These are phyloP conservation scores for Colletotrichum phormii DNA, from an alignment of 2,329 filamentous ascomycete genomes.

Conservation along the genomic window DNA sequence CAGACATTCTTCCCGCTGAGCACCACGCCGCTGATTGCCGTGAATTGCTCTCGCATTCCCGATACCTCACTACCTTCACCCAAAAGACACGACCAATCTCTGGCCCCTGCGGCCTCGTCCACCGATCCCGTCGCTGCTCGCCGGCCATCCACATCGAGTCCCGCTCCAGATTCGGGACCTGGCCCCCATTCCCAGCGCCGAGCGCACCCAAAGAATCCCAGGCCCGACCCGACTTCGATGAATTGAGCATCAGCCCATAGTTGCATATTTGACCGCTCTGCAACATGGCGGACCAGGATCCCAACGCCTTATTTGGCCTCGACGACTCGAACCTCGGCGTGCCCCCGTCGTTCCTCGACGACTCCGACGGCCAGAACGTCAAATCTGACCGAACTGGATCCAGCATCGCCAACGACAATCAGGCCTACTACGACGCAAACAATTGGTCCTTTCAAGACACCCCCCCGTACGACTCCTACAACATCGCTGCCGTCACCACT, in stretches of 20 bases:
- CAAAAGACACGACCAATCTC: neutral
- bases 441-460: conserved; percentile 62
- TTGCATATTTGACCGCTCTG: conserved; percentile 36
- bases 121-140: conserved; percentile 22
- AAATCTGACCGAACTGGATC: conserved; percentile 36
- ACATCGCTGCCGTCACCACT: conserved; percentile 48
- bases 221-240: conserved; percentile 31
- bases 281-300: conserved; percentile 55
- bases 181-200: neutral
- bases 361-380: conserved; percentile 39
- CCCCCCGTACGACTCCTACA: conserved; percentile 60
- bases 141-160: conserved; percentile 29
- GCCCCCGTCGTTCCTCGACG: conserved; percentile 47
- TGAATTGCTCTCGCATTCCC: conserved; percentile 18
- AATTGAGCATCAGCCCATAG: conserved; percentile 40
- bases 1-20: conserved; percentile 5
- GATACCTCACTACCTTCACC: neutral
- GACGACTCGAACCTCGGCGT: conserved; percentile 53
- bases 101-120: conserved; percentile 13
- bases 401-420: conserved; percentile 41
- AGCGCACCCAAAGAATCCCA: neutral
- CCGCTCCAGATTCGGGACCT: conserved; percentile 18
- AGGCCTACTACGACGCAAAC: conserved; percentile 48
- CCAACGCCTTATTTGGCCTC: conserved; percentile 57
- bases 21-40: conserved; percentile 25